Percentiles rank a stretch among this genome's conserved stretches.
Evolutionary conservation across 2,329 filamentous ascomycete species (phyloP).

Genomic region (Nigrograna mackinnonii): DNA sequence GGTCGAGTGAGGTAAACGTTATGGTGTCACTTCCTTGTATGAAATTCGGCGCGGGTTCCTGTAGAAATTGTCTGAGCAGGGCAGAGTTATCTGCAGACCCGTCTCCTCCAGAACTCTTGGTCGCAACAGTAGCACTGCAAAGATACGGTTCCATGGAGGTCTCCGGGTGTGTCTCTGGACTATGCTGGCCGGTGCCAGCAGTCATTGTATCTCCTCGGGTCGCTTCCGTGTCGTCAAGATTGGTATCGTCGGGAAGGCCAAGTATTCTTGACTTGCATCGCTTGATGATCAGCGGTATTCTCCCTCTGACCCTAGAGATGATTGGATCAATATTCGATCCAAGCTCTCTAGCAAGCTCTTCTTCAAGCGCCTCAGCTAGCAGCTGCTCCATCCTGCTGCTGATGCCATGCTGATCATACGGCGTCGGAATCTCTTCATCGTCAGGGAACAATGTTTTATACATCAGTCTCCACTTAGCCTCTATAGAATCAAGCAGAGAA

Average conservation of each 20-base stretch:
- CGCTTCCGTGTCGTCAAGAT: neutral
- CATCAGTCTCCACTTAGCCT: conserved; percentile 1
- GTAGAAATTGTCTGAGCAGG: neutral
- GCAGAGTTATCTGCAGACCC: neutral
- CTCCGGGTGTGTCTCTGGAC: neutral
- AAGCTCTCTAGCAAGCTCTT: neutral
- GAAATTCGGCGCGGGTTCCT: neutral
- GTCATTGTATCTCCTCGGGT: neutral
- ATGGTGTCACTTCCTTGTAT: neutral
- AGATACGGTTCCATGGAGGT: too few species aligned
- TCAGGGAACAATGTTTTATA: conserved; percentile 1
- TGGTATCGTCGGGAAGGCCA: neutral
- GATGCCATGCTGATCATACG: neutral
- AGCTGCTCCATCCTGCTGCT: neutral
- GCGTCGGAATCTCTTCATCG: neutral
- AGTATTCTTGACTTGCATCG: neutral
- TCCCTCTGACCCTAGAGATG: neutral
- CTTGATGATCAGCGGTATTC: conserved; percentile 1
- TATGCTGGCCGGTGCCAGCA: neutral
- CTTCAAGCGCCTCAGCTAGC: neutral
- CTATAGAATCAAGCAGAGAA: neutral
- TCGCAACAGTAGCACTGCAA: too few species aligned
- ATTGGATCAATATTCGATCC: neutral
- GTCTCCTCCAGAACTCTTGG: neutral
- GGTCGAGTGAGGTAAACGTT: too few species aligned